Evolutionary conservation across 768 basidiomycete species (phyloP), one percentile per base, ranked within the genome.

Genomic region (Psilocybe subaeruginosa): DNA sequence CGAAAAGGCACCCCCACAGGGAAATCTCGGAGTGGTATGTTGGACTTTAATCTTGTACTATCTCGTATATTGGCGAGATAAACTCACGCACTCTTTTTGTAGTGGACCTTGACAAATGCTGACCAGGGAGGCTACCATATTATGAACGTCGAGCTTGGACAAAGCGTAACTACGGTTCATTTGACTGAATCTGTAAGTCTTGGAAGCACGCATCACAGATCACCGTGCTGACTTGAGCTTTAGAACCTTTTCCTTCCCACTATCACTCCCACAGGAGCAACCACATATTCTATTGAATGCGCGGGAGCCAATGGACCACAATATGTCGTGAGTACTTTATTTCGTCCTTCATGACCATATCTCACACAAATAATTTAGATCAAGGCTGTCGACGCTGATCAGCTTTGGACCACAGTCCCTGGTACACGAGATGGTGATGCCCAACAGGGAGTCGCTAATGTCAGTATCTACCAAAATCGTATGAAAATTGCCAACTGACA

Each of bases 41-140:
- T 16, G 3, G 35, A 23, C 29, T 33, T 43, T 9, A 11, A n/a
- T 19, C 33, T 35, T 17, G 9, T 12, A 31, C 8, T 8, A 17
- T 55, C 29, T 43, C 23, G 23, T 23, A 23, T 23, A 23, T 23
- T 23, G 23, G 23, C 23, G 23, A 23, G 23, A 23, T 23, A 23
- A 23, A 2, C 19, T 23, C 23, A 23, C 23, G 2, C 23, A 23
- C 23, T 23, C 23, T 23, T 23, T 23, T 1, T 23, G 23, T 37
- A 62, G 61, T 62, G 61, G 61, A 62, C 61, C 19, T 33, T 62
- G n/a, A 62, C 56, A 37, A 58, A 46, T 39, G 61, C 61, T 39
- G 56, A 53, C 7, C 56, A 62, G 47, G 61, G 56, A 23, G 56
- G 56, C 23, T 58, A 35, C 31, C 39, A 39, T 29, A 57, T 62